phyloP scores from a whole-genome alignment of 352 stramenopile species.

The Phytophthora multivora region DNA sequence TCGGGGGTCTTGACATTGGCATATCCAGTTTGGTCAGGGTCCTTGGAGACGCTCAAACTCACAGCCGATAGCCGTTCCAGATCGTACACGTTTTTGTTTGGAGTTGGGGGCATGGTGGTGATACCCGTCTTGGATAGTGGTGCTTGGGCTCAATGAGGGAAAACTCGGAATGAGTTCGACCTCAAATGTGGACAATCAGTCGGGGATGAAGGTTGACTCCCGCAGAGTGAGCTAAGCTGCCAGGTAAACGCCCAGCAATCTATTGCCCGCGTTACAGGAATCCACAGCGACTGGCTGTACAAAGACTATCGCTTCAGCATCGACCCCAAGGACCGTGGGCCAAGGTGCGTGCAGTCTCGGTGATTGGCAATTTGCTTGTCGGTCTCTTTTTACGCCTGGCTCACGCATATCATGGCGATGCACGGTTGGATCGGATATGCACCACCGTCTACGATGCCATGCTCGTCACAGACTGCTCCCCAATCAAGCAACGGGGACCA shows the following conservation, averaged over 20 bases:
- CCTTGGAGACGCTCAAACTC: background rate
- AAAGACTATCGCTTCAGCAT: background rate
- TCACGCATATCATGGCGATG: background rate
- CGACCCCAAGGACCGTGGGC: background rate
- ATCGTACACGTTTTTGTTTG: background rate
- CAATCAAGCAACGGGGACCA: background rate
- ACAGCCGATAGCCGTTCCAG: background rate
- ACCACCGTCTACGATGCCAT: background rate
- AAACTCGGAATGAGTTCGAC: constrained; percentile 6
- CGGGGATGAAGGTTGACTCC: background rate
- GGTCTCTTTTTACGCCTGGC: background rate
- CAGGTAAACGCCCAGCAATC: background rate
- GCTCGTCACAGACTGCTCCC: background rate
- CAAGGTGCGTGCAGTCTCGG: no score
- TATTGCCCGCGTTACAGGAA: background rate
- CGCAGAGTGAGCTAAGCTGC: background rate
- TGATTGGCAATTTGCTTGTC: background rate
- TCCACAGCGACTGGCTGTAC: background rate
- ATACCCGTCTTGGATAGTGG: background rate
- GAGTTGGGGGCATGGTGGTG: background rate
- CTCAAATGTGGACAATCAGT: background rate
- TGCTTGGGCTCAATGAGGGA: background rate
- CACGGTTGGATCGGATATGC: background rate
- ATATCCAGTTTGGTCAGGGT: background rate
- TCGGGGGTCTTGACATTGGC: background rate